Conservation (phyloP, 1,284 basidiomycete species). For the Xerocomus minutiporus region DNA sequence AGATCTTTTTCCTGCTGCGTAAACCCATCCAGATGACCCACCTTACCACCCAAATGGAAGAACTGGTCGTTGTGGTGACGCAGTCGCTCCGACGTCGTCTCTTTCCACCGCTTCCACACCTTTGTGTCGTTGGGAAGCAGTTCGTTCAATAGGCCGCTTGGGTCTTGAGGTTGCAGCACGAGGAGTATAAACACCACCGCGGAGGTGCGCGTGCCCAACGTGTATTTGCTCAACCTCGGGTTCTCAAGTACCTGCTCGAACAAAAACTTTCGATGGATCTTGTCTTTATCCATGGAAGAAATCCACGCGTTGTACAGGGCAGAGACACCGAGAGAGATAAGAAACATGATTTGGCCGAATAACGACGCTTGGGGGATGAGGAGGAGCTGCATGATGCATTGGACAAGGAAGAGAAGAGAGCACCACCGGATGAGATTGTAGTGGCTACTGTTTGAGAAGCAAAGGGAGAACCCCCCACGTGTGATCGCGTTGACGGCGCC, state of each 20-base stretch:
- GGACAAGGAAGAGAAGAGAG: constrained; percentile 17
- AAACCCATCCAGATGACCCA: constrained; percentile 5
- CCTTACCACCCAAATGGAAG: constrained; percentile 4
- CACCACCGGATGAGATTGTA: constrained; percentile 21
- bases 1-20: constrained; percentile 11
- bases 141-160: constrained; percentile 17
- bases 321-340: constrained; percentile 24
- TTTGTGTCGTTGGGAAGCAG: constrained; percentile 27
- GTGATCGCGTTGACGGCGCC: constrained; percentile 29
- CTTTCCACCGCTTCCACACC: constrained; percentile 26
- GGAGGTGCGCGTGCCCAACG: constrained; percentile 20
- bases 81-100: constrained; percentile 9
- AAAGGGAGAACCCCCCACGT: constrained; percentile 26
- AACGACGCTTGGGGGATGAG: constrained; percentile 24
- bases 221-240: constrained; percentile 20
- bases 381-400: constrained; percentile 23
- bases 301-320: constrained; percentile 21
- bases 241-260: constrained; percentile 14
- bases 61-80: background rate
- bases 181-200: constrained; percentile 28
- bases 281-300: constrained; percentile 21
- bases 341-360: constrained; percentile 29
- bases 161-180: constrained; percentile 15
- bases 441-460: constrained; percentile 19
- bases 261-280: constrained; percentile 20